These are phyloP conservation scores for Boechera divaricarpa DNA, from an alignment of 345 rosid genomes.

Conservation along the genomic window DNA sequence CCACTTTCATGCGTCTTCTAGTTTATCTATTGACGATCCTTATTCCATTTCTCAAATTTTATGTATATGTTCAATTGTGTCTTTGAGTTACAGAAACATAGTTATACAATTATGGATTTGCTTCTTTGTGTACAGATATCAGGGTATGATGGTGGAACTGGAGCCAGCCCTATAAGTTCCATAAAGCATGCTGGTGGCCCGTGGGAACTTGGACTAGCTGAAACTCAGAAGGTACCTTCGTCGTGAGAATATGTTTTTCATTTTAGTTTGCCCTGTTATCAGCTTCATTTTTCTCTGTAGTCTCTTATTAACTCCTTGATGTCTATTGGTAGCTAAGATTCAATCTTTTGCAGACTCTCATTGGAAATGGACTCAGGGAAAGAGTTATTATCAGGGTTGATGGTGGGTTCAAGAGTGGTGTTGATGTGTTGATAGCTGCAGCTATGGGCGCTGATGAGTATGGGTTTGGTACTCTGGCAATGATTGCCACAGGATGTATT, in stretches of 20 bases:
- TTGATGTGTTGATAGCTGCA: constrained; percentile 96
- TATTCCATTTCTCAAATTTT: constrained; percentile 1
- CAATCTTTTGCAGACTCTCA: constrained; percentile 75
- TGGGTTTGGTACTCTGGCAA: constrained; percentile 98
- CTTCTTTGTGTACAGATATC: constrained; percentile 70
- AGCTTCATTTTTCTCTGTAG: neutral
- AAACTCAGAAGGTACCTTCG: constrained; percentile 74
- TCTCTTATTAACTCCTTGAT: constrained; percentile 9
- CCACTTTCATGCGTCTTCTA: constrained; percentile 20
- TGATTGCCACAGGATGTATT: constrained; percentile 99
- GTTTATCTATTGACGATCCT: constrained; percentile 8
- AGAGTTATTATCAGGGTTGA: constrained; percentile 96
- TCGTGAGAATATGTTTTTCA: constrained; percentile 8
- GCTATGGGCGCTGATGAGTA: constrained; percentile 98
- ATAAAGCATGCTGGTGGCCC: constrained; percentile 99
- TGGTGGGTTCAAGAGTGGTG: constrained; percentile 96
- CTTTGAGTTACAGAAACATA: constrained; percentile 25
- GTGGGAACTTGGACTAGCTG: constrained; percentile 97
- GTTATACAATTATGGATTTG: constrained; percentile 2
- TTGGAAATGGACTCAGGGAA: constrained; percentile 95
- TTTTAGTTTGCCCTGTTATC: constrained; percentile 20
- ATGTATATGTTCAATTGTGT: constrained; percentile 17
- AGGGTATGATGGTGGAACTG: constrained; percentile 99
- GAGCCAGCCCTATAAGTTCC: constrained; percentile 98
- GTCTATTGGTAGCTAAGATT: constrained; percentile 32